Conservation (phyloP, 306 rosid genomes). For the Arachis stenosperma region DNA sequence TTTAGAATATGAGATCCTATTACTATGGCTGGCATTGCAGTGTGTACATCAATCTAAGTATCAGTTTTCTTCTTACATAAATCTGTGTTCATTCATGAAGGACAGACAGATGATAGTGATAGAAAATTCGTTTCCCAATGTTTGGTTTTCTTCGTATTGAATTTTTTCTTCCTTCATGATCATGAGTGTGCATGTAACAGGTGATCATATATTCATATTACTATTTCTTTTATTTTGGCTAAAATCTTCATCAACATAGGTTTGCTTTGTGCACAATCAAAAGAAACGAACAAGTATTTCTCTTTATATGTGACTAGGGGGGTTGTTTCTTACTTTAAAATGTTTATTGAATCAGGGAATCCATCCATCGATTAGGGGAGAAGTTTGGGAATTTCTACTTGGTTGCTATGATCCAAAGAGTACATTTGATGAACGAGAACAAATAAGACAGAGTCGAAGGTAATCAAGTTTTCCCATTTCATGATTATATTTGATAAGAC, state of each 20-base stretch:
- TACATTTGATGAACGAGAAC: conserved; percentile 94
- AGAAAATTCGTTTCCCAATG: conserved; percentile 3
- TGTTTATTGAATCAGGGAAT: conserved; percentile 66
- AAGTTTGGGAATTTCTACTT: conserved; percentile 98
- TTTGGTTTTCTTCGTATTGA: conserved; percentile 7
- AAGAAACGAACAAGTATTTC: conserved; percentile 6
- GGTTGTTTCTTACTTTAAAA: conserved; percentile 24
- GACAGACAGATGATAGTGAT: not conserved
- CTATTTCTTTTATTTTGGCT: conserved; percentile 8
- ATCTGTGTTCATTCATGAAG: not conserved
- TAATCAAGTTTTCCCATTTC: conserved; percentile 38
- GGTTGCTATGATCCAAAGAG: conserved; percentile 88
- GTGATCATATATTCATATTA: conserved; percentile 5
- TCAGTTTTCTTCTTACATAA: not conserved
- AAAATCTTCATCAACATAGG: conserved; percentile 10
- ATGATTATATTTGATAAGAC: not conserved
- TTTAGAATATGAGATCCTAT: conserved; percentile 1
- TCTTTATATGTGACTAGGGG: not conserved
- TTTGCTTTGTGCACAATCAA: conserved; percentile 27
- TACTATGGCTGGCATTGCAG: conserved; percentile 7
- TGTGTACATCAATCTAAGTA: not conserved
- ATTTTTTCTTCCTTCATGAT: conserved; percentile 19
- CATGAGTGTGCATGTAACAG: conserved; percentile 13
- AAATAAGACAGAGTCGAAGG: conserved; percentile 74
- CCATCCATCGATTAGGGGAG: conserved; percentile 97